A percentile compares a stretch with the other conserved stretches of the same genome.
phyloP scores from a whole-genome alignment of 306 rosid species.

The Astragalus glycyphyllos region DNA sequence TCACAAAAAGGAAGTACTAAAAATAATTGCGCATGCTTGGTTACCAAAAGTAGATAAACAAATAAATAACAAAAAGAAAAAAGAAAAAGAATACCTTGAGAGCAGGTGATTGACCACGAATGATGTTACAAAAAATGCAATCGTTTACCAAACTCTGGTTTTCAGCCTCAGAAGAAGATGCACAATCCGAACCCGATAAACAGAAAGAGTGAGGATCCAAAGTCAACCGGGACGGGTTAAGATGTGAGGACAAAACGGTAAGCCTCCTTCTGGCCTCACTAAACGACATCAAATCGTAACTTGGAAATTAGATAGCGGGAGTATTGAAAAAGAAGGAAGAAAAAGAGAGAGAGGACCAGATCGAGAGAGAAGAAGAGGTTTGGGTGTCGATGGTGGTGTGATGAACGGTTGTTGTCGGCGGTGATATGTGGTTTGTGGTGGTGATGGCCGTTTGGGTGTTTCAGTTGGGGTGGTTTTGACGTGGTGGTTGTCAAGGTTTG shows the following conservation, averaged over 20 bases:
- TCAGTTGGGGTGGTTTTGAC: no score
- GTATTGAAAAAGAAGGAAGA: background rate
- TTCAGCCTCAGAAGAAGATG: conserved; percentile 35
- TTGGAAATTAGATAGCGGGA: background rate
- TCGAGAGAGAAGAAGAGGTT: no score
- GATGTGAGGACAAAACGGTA: conserved; percentile 72
- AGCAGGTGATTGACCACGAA: conserved; percentile 72
- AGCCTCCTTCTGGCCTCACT: conserved; percentile 67
- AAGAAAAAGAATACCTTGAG: conserved; percentile 54
- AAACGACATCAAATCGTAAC: background rate
- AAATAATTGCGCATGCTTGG: background rate
- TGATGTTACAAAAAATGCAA: conserved; percentile 85
- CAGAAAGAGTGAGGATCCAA: background rate
- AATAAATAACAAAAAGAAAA: background rate
- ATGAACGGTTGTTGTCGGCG: no score
- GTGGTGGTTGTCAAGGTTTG: no score
- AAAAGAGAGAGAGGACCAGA: background rate
- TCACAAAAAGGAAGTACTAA: background rate
- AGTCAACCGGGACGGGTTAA: conserved; percentile 48
- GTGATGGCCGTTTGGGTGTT: no score
- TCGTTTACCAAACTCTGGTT: conserved; percentile 39
- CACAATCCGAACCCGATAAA: conserved; percentile 42
- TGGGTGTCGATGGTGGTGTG: no score
- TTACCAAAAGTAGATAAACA: background rate
- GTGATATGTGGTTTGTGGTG: no score